Evolutionary conservation across 192 early-diverging fungal genomes (phyloP), one percentile per base, ranked within the genome.

Genomic region (Coemansia sp.): DNA sequence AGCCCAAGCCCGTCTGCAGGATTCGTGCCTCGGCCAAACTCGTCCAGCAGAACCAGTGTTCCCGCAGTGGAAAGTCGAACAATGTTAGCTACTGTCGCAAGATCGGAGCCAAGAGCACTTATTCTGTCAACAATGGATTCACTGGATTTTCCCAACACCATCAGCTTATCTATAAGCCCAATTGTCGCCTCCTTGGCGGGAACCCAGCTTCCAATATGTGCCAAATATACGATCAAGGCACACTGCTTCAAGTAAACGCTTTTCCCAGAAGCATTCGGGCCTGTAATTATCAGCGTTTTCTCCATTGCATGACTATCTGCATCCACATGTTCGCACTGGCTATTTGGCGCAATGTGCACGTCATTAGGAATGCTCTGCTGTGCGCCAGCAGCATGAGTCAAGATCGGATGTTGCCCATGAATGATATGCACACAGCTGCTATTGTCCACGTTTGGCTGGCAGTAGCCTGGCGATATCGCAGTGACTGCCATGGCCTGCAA

Each of bases 181-280:
- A 97, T 84, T 1, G 59, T 43, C 0, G 91, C 93, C 1, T 61
- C 69, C 9, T 79, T 82, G 23, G 93, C 92, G 4, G 95, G 95
- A 6, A 97, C 89, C 81, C 88, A 92, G 68, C 90, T 86, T n/a
- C 95, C 95, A 34, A 95, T 85, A 65, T 95, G 95, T 13, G 93
- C 91, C 93, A 95, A 91, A 59, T 88, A 92, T 3, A 84, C 83
- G 63, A 94, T 92, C 22, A 97, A 63, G 5, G 89, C 93, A 46
- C 81, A 84, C 62, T 93, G 92, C 53, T 89, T 89, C 25, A 90
- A 56, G 62, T 90, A 84, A 6, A 90, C 85, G 66, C 88, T 90
- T 66, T 90, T 91, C 2, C 95, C 95, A 7, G 90, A 94, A 15
- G 76, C 88, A 62, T 97, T 97, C 0, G 95, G 88, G 0, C 92